Evolutionary conservation across 345 rosid species (phyloP).

Genomic region (Eutrema yunnanense): DNA sequence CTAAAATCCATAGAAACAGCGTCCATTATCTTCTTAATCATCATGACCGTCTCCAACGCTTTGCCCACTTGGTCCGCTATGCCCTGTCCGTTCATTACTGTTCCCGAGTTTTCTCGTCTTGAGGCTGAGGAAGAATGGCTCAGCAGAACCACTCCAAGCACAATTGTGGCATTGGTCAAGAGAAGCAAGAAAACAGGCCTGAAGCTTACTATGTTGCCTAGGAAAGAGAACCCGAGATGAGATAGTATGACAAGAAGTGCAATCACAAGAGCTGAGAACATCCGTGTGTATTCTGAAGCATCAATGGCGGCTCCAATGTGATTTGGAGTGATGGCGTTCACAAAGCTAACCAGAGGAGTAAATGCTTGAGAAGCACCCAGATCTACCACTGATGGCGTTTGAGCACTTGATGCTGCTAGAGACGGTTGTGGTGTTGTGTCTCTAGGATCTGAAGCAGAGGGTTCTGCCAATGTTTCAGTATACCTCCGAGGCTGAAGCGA

Average conservation of each 20-base stretch:
- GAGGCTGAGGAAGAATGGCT: slow-evolving; percentile 10
- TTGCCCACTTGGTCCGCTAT: slow-evolving; percentile 60
- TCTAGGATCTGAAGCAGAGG: slow-evolving; percentile 19
- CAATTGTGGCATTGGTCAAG: slow-evolving; percentile 55
- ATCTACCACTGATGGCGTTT: slow-evolving; percentile 27
- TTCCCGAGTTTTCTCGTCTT: slow-evolving; percentile 24
- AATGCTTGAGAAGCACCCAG: slow-evolving; percentile 22
- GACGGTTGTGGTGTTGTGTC: slow-evolving; percentile 19
- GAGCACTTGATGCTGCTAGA: slow-evolving; percentile 25
- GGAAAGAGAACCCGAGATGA: slow-evolving; percentile 47
- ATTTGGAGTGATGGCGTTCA: slow-evolving; percentile 35
- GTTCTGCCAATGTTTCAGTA: slow-evolving; percentile 14
- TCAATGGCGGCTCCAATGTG: slow-evolving; percentile 53
- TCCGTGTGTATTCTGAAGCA: slow-evolving; percentile 42
- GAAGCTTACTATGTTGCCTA: slow-evolving; percentile 44
- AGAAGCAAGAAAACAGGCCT: slow-evolving; percentile 67
- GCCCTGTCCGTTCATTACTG: slow-evolving; percentile 29
- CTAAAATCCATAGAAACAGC: slow-evolving; percentile 69
- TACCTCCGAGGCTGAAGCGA: not conserved
- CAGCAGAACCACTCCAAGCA: slow-evolving; percentile 39
- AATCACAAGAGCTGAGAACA: slow-evolving; percentile 39
- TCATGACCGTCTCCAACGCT: slow-evolving; percentile 53
- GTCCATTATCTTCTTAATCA: slow-evolving; percentile 55
- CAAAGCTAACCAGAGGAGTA: slow-evolving; percentile 11
- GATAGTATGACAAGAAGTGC: slow-evolving; percentile 53